phyloP scores from a whole-genome alignment of 176 grass and related monocot species.

The Lolium perenne region DNA sequence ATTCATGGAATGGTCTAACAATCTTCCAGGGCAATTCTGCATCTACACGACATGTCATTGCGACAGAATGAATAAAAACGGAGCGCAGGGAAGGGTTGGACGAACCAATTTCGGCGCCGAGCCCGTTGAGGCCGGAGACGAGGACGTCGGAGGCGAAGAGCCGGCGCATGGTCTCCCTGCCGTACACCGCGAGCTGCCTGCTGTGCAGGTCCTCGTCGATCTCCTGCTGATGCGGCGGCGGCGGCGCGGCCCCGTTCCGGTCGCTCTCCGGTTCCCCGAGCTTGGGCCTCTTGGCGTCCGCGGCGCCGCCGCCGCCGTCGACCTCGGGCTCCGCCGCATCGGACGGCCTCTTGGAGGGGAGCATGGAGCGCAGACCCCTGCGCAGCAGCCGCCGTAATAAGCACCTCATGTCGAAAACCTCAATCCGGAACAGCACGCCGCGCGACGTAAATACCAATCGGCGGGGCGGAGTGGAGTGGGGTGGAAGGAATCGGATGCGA shows the following conservation, averaged over 20 bases:
- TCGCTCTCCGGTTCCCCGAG: neutral
- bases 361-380: conserved; percentile 74
- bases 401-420: conserved; percentile 56
- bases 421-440: neutral
- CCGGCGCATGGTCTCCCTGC: conserved; percentile 79
- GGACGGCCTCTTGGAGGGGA: conserved; percentile 62
- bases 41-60: neutral
- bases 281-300: conserved; percentile 53
- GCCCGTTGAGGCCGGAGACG: conserved; percentile 78
- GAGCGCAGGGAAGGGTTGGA: neutral
- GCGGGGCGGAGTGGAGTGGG: neutral
- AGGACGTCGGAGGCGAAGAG: conserved; percentile 82
- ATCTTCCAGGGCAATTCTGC: neutral
- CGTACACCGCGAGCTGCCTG: conserved; percentile 84
- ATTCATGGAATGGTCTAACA: neutral
- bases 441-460: neutral
- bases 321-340: conserved; percentile 20
- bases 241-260: conserved; percentile 36
- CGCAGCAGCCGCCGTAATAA: conserved; percentile 52
- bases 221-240: conserved; percentile 29
- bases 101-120: conserved; percentile 77
- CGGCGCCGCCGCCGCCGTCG: conserved; percentile 24
- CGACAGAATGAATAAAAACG: neutral
- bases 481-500: neutral
- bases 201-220: conserved; percentile 97